Evolutionary conservation across 1,284 basidiomycete species (phyloP).

Genomic region (Rhodotorula mucilaginosa): DNA sequence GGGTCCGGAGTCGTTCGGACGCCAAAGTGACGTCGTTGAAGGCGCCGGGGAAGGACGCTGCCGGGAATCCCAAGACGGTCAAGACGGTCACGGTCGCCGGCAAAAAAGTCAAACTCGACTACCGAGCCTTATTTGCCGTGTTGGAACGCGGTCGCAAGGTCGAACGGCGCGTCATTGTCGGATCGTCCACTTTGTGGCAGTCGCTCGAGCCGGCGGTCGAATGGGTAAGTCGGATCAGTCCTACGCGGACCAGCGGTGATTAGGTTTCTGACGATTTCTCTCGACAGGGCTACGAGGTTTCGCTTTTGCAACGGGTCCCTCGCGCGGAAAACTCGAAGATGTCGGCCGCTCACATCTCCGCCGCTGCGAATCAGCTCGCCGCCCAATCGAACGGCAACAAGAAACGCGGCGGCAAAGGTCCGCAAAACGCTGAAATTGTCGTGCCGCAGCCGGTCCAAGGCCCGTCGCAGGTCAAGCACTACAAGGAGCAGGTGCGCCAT

Average conservation of each 20-base stretch:
- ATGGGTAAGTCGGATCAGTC: constrained; percentile 24
- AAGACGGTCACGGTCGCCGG: constrained; percentile 30
- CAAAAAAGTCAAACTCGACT: constrained; percentile 35
- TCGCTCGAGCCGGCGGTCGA: constrained; percentile 32
- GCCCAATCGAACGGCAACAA: neutral
- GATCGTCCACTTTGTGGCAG: constrained; percentile 35
- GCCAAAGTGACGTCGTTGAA: constrained; percentile 18
- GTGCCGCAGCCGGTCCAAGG: neutral
- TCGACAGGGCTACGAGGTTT: constrained; percentile 39
- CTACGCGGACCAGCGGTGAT: neutral
- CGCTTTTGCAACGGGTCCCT: constrained; percentile 37
- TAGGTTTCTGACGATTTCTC: too few species aligned
- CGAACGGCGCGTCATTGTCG: constrained; percentile 32
- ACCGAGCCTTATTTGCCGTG: constrained; percentile 31
- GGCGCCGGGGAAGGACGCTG: constrained; percentile 4
- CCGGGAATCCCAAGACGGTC: constrained; percentile 16
- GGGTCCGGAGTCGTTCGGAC: constrained; percentile 33
- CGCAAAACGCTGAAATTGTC: constrained; percentile 5
- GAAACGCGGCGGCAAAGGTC: constrained; percentile 14
- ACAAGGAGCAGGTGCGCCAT: constrained; percentile 34
- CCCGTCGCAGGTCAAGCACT: constrained; percentile 23
- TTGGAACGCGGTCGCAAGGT: constrained; percentile 38
- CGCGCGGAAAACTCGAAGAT: constrained; percentile 12
- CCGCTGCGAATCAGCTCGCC: neutral
- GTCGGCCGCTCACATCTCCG: neutral